Percentiles rank a stretch among this genome's conserved stretches.
Evolutionary conservation across 2,329 filamentous ascomycete species (phyloP).

Genomic region (Xylariales sp.): DNA sequence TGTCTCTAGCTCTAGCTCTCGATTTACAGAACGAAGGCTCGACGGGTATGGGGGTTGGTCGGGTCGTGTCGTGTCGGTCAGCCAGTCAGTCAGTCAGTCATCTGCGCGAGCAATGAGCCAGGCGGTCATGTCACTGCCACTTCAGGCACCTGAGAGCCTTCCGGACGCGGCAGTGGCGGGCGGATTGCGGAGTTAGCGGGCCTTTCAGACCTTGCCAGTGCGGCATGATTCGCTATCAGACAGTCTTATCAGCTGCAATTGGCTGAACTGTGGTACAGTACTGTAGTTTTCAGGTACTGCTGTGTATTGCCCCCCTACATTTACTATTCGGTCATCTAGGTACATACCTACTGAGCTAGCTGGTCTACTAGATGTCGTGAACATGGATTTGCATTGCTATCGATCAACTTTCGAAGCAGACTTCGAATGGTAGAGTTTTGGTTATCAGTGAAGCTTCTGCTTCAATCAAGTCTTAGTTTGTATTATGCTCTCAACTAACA

Average conservation of each 20-base stretch:
- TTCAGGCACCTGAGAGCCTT: slow-evolving; percentile 1
- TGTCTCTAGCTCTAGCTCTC: background rate
- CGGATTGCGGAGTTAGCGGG: background rate
- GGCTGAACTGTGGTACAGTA: too few relatives aligned
- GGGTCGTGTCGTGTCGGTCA: slow-evolving; percentile 4
- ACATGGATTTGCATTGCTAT: too few relatives aligned
- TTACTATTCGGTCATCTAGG: too few relatives aligned
- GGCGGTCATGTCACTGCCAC: background rate
- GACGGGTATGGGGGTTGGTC: background rate
- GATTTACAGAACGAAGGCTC: background rate
- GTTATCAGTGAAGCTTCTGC: too few relatives aligned
- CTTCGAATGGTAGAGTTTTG: too few relatives aligned
- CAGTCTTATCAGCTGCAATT: background rate
- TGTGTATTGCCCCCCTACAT: too few relatives aligned
- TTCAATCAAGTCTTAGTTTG: too few relatives aligned
- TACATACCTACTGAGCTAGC: too few relatives aligned
- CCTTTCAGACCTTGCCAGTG: background rate
- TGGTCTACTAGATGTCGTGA: too few relatives aligned
- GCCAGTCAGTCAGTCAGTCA: slow-evolving; percentile 9
- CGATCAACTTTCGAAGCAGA: too few relatives aligned
- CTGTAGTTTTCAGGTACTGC: too few relatives aligned
- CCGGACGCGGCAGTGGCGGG: slow-evolving; percentile 2
- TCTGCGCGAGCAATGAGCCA: background rate
- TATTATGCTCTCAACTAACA: too few relatives aligned
- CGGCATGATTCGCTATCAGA: background rate